Evolutionary conservation across 225 moss, liverwort and hornwort genomes (phyloP).

Genomic region (Bryum argenteum): DNA sequence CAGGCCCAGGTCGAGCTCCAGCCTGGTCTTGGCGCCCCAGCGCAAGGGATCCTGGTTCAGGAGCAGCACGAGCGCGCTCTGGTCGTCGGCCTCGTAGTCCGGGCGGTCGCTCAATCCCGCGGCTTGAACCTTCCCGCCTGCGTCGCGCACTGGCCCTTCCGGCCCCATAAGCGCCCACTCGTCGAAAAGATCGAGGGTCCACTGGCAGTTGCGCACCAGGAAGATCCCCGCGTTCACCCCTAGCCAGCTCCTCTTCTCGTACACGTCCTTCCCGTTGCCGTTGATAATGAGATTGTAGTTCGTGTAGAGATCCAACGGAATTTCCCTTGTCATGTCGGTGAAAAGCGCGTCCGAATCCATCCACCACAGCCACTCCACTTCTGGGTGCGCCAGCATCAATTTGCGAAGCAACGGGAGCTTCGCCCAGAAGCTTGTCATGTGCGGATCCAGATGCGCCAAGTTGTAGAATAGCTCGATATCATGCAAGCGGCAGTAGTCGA

Average conservation of each 20-base stretch:
- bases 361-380: slow-evolving; percentile 59
- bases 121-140: slow-evolving; percentile 20
- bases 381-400: slow-evolving; percentile 38
- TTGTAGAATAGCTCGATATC: slow-evolving; percentile 46
- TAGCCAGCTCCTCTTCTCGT: slow-evolving; percentile 39
- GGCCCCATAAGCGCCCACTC: slow-evolving; percentile 48
- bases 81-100: slow-evolving; percentile 44
- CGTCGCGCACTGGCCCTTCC: slow-evolving; percentile 24
- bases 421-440: slow-evolving; percentile 48
- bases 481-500: slow-evolving; percentile 48
- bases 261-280: slow-evolving; percentile 20
- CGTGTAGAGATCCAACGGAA: slow-evolving; percentile 24
- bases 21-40: slow-evolving; percentile 35
- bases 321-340: slow-evolving; percentile 40
- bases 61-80: slow-evolving; percentile 43
- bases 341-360: slow-evolving; percentile 60
- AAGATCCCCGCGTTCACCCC: slow-evolving; percentile 46
- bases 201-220: slow-evolving; percentile 47
- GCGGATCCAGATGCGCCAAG: slow-evolving; percentile 38
- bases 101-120: slow-evolving; percentile 18
- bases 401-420: slow-evolving; percentile 37
- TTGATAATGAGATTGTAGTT: slow-evolving; percentile 38
- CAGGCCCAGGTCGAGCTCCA: slow-evolving; percentile 23
- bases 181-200: slow-evolving; percentile 46
- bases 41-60: slow-evolving; percentile 18